These are phyloP conservation scores for Cochlearia excelsa DNA, from an alignment of 345 rosid genomes.

Conservation along the genomic window DNA sequence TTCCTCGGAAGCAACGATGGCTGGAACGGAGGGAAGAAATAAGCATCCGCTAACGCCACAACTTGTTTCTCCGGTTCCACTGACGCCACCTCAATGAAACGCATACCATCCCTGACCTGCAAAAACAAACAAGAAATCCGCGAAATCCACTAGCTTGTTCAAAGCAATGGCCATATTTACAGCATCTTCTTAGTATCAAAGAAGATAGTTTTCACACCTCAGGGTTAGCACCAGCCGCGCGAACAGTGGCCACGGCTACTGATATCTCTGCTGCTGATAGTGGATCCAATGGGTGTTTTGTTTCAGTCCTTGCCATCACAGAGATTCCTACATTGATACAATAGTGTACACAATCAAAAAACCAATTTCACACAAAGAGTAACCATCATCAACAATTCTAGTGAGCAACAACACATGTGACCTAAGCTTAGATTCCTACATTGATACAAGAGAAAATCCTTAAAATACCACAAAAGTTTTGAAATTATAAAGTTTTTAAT, in stretches of 20 bases:
- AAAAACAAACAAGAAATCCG: too few species aligned
- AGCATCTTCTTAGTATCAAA: too few species aligned
- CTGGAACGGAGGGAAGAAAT: constrained; percentile 93
- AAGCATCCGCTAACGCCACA: constrained; percentile 88
- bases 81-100: constrained; percentile 83
- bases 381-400: constrained; percentile 2
- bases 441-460: too few species aligned
- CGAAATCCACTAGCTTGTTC: too few species aligned
- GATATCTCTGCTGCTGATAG: constrained; percentile 83
- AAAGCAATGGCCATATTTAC: too few species aligned
- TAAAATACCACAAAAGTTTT: too few species aligned
- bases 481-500: too few species aligned
- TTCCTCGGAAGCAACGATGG: constrained; percentile 81
- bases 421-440: too few species aligned
- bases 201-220: constrained; percentile 46
- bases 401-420: too few species aligned
- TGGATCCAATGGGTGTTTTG: constrained; percentile 85
- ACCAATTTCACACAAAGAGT: constrained; percentile 13
- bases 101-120: constrained; percentile 90
- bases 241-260: constrained; percentile 87
- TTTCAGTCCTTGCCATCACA: constrained; percentile 59
- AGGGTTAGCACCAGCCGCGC: constrained; percentile 90
- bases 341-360: constrained; percentile 1
- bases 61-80: constrained; percentile 77
- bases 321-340: constrained; percentile 45